Base-by-base conservation (phyloP, 495 filamentous ascomycete species). In the Tetracladium marchalianum region DNA sequence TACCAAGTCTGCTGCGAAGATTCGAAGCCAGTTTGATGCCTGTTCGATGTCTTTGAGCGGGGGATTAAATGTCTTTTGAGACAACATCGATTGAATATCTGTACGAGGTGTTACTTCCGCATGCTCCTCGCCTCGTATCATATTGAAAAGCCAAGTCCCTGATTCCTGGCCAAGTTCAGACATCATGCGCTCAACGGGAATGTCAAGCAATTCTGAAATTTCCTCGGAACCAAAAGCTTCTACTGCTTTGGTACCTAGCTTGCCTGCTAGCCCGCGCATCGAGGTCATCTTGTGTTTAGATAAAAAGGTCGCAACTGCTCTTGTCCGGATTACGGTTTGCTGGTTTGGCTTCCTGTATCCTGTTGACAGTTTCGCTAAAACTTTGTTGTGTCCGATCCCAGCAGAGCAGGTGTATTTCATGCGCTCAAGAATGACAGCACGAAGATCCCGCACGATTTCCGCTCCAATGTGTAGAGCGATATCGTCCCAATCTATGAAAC, bases 61-160 rank as follows among this genome's bases (percentile, higher is more conserved):
- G 0, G 92, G 92, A 5, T 87, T 75, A 54, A 98, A 98, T 0
- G 88, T 92, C 58, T 98, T 98, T 39, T 90, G 89, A 1, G 87
- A 94, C n/a, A 96, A 74, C 92, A 98, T 98, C 16, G 84, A 90
- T 58, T 97, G 96, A 60, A 95, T 94, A 55, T 89, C 84, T 11
- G 88, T 95, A 47, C 92, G 77, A 33, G 89, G 72, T 54, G 87
- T 95, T 54, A 97, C 88, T 64, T 95, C 88, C 57, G 82, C 92
- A 35, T 66, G 62, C 60, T 98, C 92, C 41, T 87, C 78, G 0
- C 92, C 92, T 0, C 93, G 80, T 36, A 96, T 81, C 15, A 82
- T 81, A 43, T 84, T 74, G 65, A 93, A 90, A 17, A 98, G 71
- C 89, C 90, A 97, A 4, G 76, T 67, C 11, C 87, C 90, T 2